These are phyloP conservation scores for Pleoardoris graminearum DNA, from an alignment of 2,329 filamentous ascomycete species.

Conservation along the genomic window DNA sequence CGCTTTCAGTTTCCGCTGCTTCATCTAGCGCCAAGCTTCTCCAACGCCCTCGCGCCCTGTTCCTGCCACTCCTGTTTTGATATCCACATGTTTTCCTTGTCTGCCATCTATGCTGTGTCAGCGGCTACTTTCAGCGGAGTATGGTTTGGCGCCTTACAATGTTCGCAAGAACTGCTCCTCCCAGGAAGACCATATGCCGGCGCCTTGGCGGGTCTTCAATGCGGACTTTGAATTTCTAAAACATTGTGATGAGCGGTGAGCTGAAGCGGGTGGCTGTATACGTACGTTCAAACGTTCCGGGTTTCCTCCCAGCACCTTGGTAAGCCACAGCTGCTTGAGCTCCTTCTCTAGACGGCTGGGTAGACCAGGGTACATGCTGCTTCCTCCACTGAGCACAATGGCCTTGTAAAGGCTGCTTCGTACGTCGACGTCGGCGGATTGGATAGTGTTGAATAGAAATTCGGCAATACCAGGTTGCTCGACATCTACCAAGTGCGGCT, in stretches of 20 bases:
- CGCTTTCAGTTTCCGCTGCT: constrained; percentile 10
- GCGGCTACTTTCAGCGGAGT: background rate
- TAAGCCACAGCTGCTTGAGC: constrained; percentile 97
- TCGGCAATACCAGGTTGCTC: constrained; percentile 97
- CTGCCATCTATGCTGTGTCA: constrained; percentile 70
- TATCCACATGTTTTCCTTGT: constrained; percentile 99
- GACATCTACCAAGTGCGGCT: constrained; percentile 95
- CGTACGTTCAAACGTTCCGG: constrained; percentile 80
- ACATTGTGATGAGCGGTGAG: constrained; percentile 22
- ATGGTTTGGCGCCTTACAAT: constrained; percentile 59
- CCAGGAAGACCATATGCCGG: constrained; percentile 99
- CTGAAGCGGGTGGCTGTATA: constrained; percentile 14
- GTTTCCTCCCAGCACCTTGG: constrained; percentile 84
- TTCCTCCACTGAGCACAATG: constrained; percentile 92
- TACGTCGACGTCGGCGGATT: constrained; percentile 92
- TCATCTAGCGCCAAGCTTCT: constrained; percentile 89
- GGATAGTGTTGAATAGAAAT: constrained; percentile 98
- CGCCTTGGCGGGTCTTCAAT: constrained; percentile 96
- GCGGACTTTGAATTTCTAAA: constrained; percentile 95
- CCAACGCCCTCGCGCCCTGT: constrained; percentile 78
- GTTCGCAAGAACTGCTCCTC: constrained; percentile 93
- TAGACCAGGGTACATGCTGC: constrained; percentile 98
- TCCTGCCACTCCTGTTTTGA: constrained; percentile 97
- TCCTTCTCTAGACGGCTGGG: constrained; percentile 97
- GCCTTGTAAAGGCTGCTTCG: constrained; percentile 94